A percentile compares a stretch with the other conserved stretches of the same genome.
phyloP scores from a whole-genome alignment of 139 green algal species.

The Chlorella sp. region DNA sequence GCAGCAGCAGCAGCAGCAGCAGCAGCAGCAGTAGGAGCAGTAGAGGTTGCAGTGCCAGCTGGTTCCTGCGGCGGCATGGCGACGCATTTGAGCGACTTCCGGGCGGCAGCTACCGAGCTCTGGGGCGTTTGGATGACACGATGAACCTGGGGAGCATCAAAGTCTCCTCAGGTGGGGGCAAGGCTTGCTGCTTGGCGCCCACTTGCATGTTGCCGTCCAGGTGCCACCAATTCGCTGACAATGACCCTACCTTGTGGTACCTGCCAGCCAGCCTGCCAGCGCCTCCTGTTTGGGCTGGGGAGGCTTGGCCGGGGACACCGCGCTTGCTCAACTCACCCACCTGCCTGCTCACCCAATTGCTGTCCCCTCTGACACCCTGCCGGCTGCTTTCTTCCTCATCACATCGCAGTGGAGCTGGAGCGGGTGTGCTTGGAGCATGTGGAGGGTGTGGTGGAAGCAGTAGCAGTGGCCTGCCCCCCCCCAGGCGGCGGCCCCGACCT shows the following conservation, averaged over 20 bases:
- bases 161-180: constrained; percentile 35
- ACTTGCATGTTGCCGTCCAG: not conserved
- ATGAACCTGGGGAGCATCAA: constrained; percentile 99
- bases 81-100: constrained; percentile 83
- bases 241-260: not conserved
- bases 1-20: not conserved
- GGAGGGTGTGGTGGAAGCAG: constrained; percentile 63
- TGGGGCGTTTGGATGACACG: constrained; percentile 92
- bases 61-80: constrained; percentile 85
- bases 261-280: not conserved
- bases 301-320: too few species aligned
- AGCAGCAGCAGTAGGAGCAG: not conserved
- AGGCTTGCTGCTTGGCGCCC: not conserved
- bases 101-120: constrained; percentile 65
- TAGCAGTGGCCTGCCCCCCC: constrained; percentile 79
- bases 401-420: constrained; percentile 86
- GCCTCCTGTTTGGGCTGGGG: too few species aligned
- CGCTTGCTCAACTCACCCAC: too few species aligned
- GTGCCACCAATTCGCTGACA: not conserved
- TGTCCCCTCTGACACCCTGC: too few species aligned
- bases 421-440: constrained; percentile 60
- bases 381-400: not conserved
- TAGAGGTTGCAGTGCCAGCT: not conserved
- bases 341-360: too few species aligned
- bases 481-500: constrained; percentile 83